Evolutionary conservation across 2,329 filamentous ascomycete species (phyloP).

Genomic region (Madurella mycetomatis): DNA sequence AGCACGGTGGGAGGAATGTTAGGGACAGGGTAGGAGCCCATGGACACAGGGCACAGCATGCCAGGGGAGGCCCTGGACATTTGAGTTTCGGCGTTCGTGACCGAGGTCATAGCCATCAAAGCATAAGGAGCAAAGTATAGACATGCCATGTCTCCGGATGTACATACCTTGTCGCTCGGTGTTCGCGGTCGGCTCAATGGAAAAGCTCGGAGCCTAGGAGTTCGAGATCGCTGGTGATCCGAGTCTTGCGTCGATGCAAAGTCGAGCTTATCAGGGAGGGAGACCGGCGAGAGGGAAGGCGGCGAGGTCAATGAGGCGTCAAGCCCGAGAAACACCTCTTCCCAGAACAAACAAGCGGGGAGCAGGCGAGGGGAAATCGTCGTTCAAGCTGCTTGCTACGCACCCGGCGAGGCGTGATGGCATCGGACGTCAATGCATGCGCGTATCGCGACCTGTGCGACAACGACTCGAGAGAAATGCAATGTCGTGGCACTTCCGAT

Average conservation of each 20-base stretch:
- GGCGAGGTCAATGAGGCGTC: no score
- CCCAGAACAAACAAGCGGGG: no score
- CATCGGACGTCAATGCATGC: slow-evolving; percentile 17
- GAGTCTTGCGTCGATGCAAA: no score
- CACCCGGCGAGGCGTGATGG: slow-evolving; percentile 9
- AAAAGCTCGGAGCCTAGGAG: no score
- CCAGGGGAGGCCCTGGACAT: slow-evolving; percentile 23
- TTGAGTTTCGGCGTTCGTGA: slow-evolving; percentile 21
- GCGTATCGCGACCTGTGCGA: slow-evolving; percentile 1
- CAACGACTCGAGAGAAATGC: not conserved
- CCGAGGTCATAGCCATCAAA: slow-evolving; percentile 13
- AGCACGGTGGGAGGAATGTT: slow-evolving; percentile 21
- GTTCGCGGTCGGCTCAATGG: no score
- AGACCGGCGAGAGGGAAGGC: no score
- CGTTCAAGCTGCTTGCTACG: slow-evolving; percentile 3
- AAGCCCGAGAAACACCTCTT: not conserved
- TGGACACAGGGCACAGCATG: slow-evolving; percentile 23
- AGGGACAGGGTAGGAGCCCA: slow-evolving; percentile 16
- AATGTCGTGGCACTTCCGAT: not conserved
- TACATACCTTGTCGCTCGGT: no score
- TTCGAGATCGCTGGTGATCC: no score
- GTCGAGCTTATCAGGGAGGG: no score
- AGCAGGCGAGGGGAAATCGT: not conserved
- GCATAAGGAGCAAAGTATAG: not conserved
- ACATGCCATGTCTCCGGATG: no score